Base-by-base conservation (phyloP, 2,329 filamentous ascomycete genomes). In the Talaromyces sp. region DNA sequence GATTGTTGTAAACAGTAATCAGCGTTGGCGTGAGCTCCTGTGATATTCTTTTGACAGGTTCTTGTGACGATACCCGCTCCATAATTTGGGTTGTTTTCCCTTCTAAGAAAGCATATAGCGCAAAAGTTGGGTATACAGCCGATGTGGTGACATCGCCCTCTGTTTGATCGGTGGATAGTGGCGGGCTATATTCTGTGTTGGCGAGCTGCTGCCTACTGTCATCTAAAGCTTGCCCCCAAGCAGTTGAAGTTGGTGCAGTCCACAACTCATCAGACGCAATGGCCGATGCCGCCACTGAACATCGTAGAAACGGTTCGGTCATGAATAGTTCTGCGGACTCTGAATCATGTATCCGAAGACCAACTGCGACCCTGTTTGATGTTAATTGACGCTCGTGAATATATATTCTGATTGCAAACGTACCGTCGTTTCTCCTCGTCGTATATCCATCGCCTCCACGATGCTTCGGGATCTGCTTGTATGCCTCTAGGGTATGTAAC, bases 311-410 rank as follows among this genome's bases (percentile, higher is more conserved):
- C 63, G 27, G 71, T 65, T 59, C 70, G 40, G 62, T 71, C 70
- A 65, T 67, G 5, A 71, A 68, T 1, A 73, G 19, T 49, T 68
- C 70, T 1, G 72, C 71, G 13, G 76, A 70, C 19, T 75, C 72
- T 15, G 72, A 72, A 47, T 75, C 73, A 61, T 75, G 72, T 22
- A 74, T 71, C 11, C 72, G 65, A 34, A 74, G 38, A 7, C 68
- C 68, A 27, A 49, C 27, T 1, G 61, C 61, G 7, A 58, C 61
- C 17, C 61, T 64, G 27, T 3, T 27, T 25, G n/a, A 6, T 17
- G 8, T 25, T 5, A 64, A 25, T 22, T 45, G n/a, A 58, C 22
- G 13, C 22, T 34, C 25, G 1, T 43, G 7, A 47, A 22, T 11
- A 47, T 45, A 22, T 10, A 45, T 45, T 22, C 1, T 22, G 38